phyloP scores from a whole-genome alignment of 257 asterid genomes.

The Penstemon davidsonii region DNA sequence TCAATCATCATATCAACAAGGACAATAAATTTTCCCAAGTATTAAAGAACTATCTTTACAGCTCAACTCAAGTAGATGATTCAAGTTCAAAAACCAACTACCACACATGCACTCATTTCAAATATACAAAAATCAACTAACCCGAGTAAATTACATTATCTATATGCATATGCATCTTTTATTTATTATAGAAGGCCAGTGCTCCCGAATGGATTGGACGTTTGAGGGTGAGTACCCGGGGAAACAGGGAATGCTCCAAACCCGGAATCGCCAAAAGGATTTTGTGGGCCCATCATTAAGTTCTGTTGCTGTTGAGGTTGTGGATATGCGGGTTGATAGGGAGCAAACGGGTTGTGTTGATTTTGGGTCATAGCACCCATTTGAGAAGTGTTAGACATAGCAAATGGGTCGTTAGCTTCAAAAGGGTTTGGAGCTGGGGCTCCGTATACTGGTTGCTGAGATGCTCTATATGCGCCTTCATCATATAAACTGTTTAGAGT shows the following conservation, averaged over 20 bases:
- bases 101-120: slow-evolving; percentile 33
- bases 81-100: slow-evolving; percentile 30
- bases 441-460: slow-evolving; percentile 88
- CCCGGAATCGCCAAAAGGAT: slow-evolving; percentile 77
- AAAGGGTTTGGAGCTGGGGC: slow-evolving; percentile 91
- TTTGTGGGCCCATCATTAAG: slow-evolving; percentile 49
- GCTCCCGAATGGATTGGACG: slow-evolving; percentile 77
- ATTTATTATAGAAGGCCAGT: slow-evolving; percentile 50
- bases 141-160: slow-evolving; percentile 36
- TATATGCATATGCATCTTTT: slow-evolving; percentile 23
- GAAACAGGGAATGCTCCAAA: slow-evolving; percentile 61
- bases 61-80: slow-evolving; percentile 29
- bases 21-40: slow-evolving; percentile 2
- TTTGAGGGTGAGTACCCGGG: slow-evolving; percentile 49
- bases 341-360: slow-evolving; percentile 75
- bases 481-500: slow-evolving; percentile 79
- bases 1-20: slow-evolving; percentile 17
- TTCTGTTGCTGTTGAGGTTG: slow-evolving; percentile 54
- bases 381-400: slow-evolving; percentile 47
- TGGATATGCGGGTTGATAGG: slow-evolving; percentile 62
- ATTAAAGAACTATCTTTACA: slow-evolving; percentile 42
- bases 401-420: slow-evolving; percentile 75
- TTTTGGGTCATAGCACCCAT: slow-evolving; percentile 47
- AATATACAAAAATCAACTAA: slow-evolving; percentile 46
- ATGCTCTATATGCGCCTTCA: slow-evolving; percentile 86